These are phyloP conservation scores for Camellia lanceoleosa DNA, from an alignment of 148 eudicot genomes.

Conservation along the genomic window DNA sequence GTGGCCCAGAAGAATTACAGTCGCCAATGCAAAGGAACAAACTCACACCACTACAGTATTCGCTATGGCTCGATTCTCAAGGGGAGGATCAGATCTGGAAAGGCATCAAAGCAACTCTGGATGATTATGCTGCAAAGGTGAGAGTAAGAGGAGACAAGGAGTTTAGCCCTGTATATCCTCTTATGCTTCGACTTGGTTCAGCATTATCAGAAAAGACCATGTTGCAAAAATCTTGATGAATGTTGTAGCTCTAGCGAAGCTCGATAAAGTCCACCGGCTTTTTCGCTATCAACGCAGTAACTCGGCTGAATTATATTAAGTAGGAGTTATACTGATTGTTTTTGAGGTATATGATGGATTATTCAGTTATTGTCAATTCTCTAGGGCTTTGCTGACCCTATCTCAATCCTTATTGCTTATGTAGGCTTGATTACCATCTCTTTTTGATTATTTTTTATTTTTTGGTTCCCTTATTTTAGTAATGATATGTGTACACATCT, in stretches of 20 bases:
- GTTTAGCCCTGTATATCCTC: constrained; percentile 85
- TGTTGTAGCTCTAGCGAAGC: neutral
- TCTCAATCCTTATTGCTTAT: no score
- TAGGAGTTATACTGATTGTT: no score
- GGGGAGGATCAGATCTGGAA: constrained; percentile 98
- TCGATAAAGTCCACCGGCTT: neutral
- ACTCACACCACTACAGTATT: constrained; percentile 78
- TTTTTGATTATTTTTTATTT: no score
- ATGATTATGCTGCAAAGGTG: constrained; percentile 77
- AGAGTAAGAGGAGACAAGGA: constrained; percentile 80
- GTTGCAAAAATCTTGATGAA: constrained; percentile 20
- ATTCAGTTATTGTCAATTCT: no score
- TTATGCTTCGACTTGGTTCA: constrained; percentile 77
- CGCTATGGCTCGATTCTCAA: constrained; percentile 94
- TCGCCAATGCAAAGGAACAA: constrained; percentile 87
- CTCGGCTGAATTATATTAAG: no score
- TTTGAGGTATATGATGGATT: no score
- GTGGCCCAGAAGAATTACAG: constrained; percentile 88
- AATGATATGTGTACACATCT: no score
- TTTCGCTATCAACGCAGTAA: no score
- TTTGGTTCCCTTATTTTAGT: no score
- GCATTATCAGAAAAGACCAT: constrained; percentile 48
- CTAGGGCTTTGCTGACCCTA: no score
- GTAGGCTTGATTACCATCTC: no score
- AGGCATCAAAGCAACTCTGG: constrained; percentile 87